These are phyloP conservation scores for Phoenix dactylifera DNA, from an alignment of 176 grass and related monocot genomes.

Conservation along the genomic window DNA sequence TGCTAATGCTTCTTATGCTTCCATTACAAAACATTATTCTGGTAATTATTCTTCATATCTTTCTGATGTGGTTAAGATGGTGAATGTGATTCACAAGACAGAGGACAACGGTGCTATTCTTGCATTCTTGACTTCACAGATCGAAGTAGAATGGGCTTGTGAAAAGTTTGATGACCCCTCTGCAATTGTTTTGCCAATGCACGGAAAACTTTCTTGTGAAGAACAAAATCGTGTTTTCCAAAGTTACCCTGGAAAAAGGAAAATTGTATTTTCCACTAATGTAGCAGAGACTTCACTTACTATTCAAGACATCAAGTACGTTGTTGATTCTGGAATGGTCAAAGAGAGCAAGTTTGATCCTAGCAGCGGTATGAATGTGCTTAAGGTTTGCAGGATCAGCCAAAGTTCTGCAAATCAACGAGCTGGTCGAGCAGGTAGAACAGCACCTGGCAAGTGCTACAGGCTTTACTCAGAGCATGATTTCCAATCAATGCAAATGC, in stretches of 20 bases:
- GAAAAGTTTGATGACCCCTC: conserved; percentile 5
- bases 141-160: conserved; percentile 18
- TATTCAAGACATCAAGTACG: conserved; percentile 20
- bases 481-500: conserved; percentile 66
- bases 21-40: conserved; percentile 13
- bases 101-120: conserved; percentile 82
- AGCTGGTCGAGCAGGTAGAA: conserved; percentile 82
- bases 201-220: conserved; percentile 11
- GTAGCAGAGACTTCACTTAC: conserved; percentile 6
- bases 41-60: conserved; percentile 57
- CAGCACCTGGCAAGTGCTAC: conserved; percentile 67
- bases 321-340: conserved; percentile 82
- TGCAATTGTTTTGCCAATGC: conserved; percentile 11
- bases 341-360: conserved; percentile 81
- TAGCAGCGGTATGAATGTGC: conserved; percentile 60
- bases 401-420: conserved; percentile 94
- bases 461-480: conserved; percentile 81
- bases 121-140: conserved; percentile 90
- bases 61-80: conserved; percentile 65
- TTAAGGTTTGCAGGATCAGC: conserved; percentile 72
- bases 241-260: conserved; percentile 69
- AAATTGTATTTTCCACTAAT: conserved; percentile 41
- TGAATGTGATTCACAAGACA: conserved; percentile 60
- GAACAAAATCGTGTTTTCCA: conserved; percentile 11
- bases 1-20: conserved; percentile 27